These are phyloP conservation scores for Incumbomyces lentus DNA, from an alignment of 2,329 filamentous ascomycete genomes.

Conservation along the genomic window DNA sequence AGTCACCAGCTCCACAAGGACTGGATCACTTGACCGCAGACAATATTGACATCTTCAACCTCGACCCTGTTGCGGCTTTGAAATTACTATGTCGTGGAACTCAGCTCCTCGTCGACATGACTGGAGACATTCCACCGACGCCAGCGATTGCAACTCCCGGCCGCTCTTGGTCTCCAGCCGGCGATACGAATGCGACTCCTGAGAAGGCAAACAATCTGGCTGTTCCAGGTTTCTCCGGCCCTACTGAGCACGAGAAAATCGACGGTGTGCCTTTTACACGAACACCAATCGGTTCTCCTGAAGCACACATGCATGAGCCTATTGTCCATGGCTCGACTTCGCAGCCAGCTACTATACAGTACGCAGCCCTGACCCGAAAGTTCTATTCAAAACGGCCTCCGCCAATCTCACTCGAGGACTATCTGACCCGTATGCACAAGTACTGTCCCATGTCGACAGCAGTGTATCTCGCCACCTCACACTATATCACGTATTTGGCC, in stretches of 20 bases:
- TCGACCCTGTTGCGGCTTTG: conserved; percentile 64
- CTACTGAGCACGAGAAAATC: conserved; percentile 29
- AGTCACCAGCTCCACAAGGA: conserved; percentile 27
- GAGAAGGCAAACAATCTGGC: conserved; percentile 21
- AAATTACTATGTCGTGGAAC: conserved; percentile 65
- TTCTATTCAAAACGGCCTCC: conserved; percentile 88
- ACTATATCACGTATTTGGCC: conserved; percentile 76
- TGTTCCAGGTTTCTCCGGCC: conserved; percentile 29
- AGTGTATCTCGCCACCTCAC: conserved; percentile 79
- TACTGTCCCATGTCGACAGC: conserved; percentile 91
- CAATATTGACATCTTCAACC: conserved; percentile 58
- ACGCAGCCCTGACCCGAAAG: conserved; percentile 76
- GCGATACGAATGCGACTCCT: conserved; percentile 13
- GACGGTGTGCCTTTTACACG: conserved; percentile 25
- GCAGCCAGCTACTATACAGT: conserved; percentile 65
- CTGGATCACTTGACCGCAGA: conserved; percentile 21
- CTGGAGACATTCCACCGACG: conserved; percentile 66
- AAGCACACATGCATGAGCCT: conserved; percentile 41
- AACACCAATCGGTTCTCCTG: conserved; percentile 37
- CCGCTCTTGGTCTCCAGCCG: conserved; percentile 8
- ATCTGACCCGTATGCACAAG: conserved; percentile 73
- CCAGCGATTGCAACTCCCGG: conserved; percentile 37
- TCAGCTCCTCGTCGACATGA: conserved; percentile 37
- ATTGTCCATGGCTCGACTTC: conserved; percentile 50
- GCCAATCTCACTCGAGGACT: conserved; percentile 71